Evolutionary conservation across 2,329 filamentous ascomycete species (phyloP).

Genomic region (Leptodontidium sp.): DNA sequence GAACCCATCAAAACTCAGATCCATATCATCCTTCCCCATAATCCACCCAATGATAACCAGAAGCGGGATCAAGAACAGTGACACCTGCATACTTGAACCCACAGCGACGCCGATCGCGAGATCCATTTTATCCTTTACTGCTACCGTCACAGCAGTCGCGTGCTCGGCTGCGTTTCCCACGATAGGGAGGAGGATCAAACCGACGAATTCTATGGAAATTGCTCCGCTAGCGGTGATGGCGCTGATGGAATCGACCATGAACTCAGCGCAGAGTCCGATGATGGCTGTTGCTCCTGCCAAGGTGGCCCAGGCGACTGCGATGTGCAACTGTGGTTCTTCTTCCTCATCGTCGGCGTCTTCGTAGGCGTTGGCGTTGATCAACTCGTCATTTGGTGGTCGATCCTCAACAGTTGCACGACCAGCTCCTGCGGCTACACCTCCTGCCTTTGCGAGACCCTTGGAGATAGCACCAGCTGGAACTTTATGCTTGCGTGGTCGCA

Average conservation of each 20-base stretch:
- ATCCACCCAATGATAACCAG: constrained; percentile 84
- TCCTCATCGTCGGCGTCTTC: constrained; percentile 70
- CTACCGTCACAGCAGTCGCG: constrained; percentile 85
- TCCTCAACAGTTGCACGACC: constrained; percentile 40
- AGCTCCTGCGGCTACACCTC: constrained; percentile 44
- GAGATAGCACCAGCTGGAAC: constrained; percentile 44
- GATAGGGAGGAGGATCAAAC: constrained; percentile 81
- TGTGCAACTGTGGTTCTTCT: constrained; percentile 77
- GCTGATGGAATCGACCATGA: constrained; percentile 79
- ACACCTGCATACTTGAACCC: constrained; percentile 84
- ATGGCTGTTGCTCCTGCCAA: constrained; percentile 75
- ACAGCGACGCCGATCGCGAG: constrained; percentile 82
- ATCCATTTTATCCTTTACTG: constrained; percentile 76
- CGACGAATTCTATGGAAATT: constrained; percentile 83
- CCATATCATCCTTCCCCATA: constrained; percentile 71
- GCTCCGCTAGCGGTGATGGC: constrained; percentile 72
- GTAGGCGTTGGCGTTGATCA: constrained; percentile 51
- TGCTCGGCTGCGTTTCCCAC: constrained; percentile 85
- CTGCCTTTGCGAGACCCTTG: constrained; percentile 44
- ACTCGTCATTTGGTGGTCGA: constrained; percentile 45
- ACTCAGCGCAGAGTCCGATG: constrained; percentile 79
- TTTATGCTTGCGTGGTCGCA: constrained; percentile 55
- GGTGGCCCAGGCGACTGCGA: constrained; percentile 75
- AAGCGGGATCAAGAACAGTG: constrained; percentile 81
- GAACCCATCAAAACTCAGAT: constrained; percentile 78